These are phyloP conservation scores for Aspergillus pseudoglaucus DNA, from an alignment of 2,329 filamentous ascomycete genomes.

Conservation along the genomic window DNA sequence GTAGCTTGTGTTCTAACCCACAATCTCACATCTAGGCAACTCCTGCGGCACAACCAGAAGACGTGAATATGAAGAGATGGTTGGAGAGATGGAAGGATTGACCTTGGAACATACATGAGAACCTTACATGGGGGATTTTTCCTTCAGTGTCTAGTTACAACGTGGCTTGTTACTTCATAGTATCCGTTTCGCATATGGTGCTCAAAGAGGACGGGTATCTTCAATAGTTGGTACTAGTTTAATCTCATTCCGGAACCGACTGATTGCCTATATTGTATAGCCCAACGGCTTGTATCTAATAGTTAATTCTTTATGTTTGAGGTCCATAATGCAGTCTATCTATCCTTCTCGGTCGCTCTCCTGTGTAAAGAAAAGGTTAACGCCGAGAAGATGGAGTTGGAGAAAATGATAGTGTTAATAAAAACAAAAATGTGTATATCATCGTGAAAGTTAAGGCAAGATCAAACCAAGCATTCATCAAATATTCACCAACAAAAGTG, in stretches of 20 bases:
- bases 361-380: no score
- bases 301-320: no score
- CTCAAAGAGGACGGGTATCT: neutral
- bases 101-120: neutral
- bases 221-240: neutral
- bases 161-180: neutral
- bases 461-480: no score
- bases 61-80: conserved; percentile 49
- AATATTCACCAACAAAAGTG: no score
- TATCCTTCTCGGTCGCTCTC: no score
- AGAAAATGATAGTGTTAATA: no score
- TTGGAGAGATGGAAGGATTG: conserved; percentile 56
- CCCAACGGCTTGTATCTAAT: neutral
- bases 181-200: neutral
- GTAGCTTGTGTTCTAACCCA: conserved; percentile 3
- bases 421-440: no score
- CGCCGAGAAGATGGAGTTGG: no score
- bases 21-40: conserved; percentile 41
- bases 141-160: no score
- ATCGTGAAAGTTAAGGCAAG: no score
- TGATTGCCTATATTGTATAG: neutral
- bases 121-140: neutral
- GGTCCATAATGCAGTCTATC: no score
- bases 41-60: conserved; percentile 46
- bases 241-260: neutral